Evolutionary conservation across 768 basidiomycete species (phyloP), one percentile per base, ranked within the genome.

Genomic region (Leccinellum rugosiceps): DNA sequence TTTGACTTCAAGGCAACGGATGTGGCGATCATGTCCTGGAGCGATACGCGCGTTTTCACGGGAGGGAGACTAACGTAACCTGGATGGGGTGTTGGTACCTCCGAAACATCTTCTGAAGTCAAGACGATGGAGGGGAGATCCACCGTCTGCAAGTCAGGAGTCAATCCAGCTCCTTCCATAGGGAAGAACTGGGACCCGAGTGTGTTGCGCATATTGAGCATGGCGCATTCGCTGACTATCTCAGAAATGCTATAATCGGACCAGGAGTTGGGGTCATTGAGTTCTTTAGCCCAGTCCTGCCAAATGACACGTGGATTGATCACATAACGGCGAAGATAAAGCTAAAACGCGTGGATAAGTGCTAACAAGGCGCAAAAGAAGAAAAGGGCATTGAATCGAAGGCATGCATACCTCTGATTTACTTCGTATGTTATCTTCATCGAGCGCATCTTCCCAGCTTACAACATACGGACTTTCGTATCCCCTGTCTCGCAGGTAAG

Each of bases 1-100:
- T 85, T 83, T 11, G 87, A 87, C 72, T 86, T 91, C 57, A 92
- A 78, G 4, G 84, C 83, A 30, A 90, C 76, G 1, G 89, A 90
- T 3, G 83, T 85, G 21, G 82, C 75, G 53, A 91, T 78, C 84
- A 92, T 90, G 56, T 87, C 85, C 63, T 85, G 81, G n/a, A 92
- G 74, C 4, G 88, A 90, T 53, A 91, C 55, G n/a, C 58, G 72
- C 10, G 60, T 46, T 51, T 64, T 74, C 38, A 54, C 48, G 26
- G 58, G 15, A 14, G 73, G 75, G 76, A 74, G 63, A 13, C 67
- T 73, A 2, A 74, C 68, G 14, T 77, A 55, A 71, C 52, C 77
- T 17, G 69, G 62, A 58, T 73, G 73, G 11, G 68, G 75, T 4
- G 68, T 67, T 46, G 70, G 65, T 19, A 62, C 35, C 13, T 64